Base-by-base conservation (phyloP, 179 eudicot genomes). In the Drosera spatulata region DNA sequence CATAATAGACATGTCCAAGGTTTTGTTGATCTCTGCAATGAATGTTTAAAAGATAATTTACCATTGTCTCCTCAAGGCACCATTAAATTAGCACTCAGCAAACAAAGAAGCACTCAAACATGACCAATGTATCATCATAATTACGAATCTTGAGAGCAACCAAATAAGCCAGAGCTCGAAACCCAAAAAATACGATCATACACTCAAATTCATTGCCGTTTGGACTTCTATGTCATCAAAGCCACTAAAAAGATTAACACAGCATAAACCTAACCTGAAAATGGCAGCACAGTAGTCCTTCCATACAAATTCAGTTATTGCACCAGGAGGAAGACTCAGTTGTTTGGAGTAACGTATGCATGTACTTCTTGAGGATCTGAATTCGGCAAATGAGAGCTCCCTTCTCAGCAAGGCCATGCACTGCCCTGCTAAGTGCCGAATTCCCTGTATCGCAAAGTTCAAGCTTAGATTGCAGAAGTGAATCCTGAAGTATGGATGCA, bases 321-420 rank as follows among this genome's bases (percentile, higher is more conserved):
- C 39, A 58, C 81, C 80, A 53, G 75, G 71, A 3, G 72, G 73
- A 61, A 63, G 73, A 71, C 66, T 74, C 5, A 66, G 61, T 46
- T 68, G 73, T 55, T 62, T 64, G 14, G 75, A 55, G 66, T 68
- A 76, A 5, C 69, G 80, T 66, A 81, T 63, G 55, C 72, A 68
- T 8, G 82, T 78, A 54, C 73, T 61, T 61, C 75, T 75, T 22
- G 77, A 55, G 10, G 77, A 75, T 60, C 61, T 81, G 39, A 78
- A 66, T 53, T 65, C 69, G 13, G 64, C 44, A 56, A 77, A 51
- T 41, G 71, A 81, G 53, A 75, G 67, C 44, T 81, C 80, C 64
- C 71, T 78, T 61, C 66, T 68, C n/a, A 73, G 81, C 75, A 69
- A 69, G 70, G 72, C 80, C 85, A 78, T 70, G 63, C 79, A 71